phyloP scores from a whole-genome alignment of 1,284 basidiomycete species.

The Somion occarium region DNA sequence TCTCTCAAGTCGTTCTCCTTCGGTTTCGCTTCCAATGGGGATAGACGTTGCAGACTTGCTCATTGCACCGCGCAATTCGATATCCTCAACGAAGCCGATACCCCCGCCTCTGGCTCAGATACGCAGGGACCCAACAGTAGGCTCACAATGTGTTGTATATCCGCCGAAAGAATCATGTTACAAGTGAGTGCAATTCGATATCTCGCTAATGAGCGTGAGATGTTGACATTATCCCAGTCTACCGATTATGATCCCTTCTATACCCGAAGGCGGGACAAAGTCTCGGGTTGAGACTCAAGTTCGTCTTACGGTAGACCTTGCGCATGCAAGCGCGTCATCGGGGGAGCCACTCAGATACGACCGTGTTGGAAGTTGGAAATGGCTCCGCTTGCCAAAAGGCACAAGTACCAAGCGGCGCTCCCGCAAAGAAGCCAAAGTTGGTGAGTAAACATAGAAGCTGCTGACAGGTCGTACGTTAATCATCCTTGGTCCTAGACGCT shows the following conservation, averaged over 20 bases:
- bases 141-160: constrained; percentile 54
- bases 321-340: constrained; percentile 57
- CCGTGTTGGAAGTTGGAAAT: constrained; percentile 79
- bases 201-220: constrained; percentile 7
- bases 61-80: constrained; percentile 10
- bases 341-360: constrained; percentile 60
- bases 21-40: constrained; percentile 6
- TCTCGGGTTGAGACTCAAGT: constrained; percentile 93
- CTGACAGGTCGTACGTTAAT: constrained; percentile 14
- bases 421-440: constrained; percentile 83
- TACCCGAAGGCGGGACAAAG: constrained; percentile 85
- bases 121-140: constrained; percentile 44
- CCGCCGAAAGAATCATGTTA: constrained; percentile 70
- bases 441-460: constrained; percentile 33
- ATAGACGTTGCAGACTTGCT: constrained; percentile 7
- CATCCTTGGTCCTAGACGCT: constrained; percentile 48
- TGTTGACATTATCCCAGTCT: constrained; percentile 40
- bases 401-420: constrained; percentile 80
- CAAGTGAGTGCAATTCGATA: constrained; percentile 45
- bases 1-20: constrained; percentile 5
- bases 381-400: constrained; percentile 72
- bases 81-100: constrained; percentile 43
- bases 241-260: constrained; percentile 76
- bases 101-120: constrained; percentile 53
- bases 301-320: constrained; percentile 73